Evolutionary conservation across 257 asterid species (phyloP).

Genomic region (Solanum peruvianum): DNA sequence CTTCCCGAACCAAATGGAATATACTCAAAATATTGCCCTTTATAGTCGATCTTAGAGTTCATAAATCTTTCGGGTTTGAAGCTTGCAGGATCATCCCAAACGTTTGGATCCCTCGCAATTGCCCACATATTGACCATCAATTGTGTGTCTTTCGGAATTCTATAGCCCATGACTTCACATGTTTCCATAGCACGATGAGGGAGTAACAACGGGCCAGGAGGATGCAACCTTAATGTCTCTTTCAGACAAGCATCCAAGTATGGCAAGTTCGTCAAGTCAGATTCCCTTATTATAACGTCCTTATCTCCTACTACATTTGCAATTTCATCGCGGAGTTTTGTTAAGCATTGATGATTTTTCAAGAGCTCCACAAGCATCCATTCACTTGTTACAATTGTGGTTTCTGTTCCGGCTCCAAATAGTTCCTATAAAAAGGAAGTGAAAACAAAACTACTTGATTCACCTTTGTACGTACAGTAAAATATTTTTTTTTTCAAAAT

Average conservation of each 20-base stretch:
- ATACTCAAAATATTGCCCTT: neutral
- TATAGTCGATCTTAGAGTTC: neutral
- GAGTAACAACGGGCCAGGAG: neutral
- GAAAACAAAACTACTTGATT: neutral
- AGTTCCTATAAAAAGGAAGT: neutral
- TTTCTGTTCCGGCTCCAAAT: neutral
- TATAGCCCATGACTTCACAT: neutral
- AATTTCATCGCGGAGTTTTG: neutral
- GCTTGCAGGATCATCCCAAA: neutral
- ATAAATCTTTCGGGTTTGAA: conserved; percentile 2
- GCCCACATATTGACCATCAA: neutral
- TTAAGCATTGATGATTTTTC: neutral
- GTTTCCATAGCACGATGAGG: neutral
- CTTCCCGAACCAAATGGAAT: neutral
- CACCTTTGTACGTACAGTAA: too few relatives aligned
- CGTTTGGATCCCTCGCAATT: neutral
- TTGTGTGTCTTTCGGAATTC: neutral
- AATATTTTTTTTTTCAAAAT: too few relatives aligned
- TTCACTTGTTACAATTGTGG: neutral
- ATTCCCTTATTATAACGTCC: neutral
- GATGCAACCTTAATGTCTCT: conserved; percentile 2
- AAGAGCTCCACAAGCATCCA: neutral
- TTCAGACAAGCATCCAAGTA: neutral
- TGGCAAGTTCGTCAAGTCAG: neutral
- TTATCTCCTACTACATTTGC: neutral